A percentile compares a stretch with the other conserved stretches of the same genome.
phyloP scores from a whole-genome alignment of 345 rosid genomes.

The Adansonia digitata region DNA sequence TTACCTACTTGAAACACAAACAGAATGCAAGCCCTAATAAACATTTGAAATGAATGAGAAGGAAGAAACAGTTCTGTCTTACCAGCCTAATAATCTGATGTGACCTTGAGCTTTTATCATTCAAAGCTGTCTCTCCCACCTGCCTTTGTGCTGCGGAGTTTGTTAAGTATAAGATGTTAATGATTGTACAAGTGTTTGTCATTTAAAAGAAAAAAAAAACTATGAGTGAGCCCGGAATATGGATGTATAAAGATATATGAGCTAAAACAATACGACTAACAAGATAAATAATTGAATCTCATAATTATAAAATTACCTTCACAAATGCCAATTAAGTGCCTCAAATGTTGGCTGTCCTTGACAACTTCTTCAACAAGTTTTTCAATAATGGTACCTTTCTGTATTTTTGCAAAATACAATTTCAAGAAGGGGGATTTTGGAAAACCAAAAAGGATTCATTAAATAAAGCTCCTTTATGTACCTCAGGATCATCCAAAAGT shows the following conservation, averaged over 20 bases:
- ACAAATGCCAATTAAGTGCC: slow-evolving; percentile 73
- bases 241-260: not conserved
- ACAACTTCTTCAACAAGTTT: slow-evolving; percentile 80
- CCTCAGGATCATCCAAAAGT: slow-evolving; percentile 98
- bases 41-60: not conserved
- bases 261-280: not conserved
- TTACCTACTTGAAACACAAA: not conserved
- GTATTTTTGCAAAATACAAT: slow-evolving; percentile 20
- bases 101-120: slow-evolving; percentile 93
- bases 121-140: slow-evolving; percentile 89
- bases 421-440: not conserved
- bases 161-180: slow-evolving; percentile 1
- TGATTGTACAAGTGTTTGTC: not conserved
- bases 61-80: slow-evolving; percentile 18
- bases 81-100: slow-evolving; percentile 98
- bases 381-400: slow-evolving; percentile 90
- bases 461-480: slow-evolving; percentile 19
- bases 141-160: slow-evolving; percentile 78
- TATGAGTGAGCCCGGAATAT: not conserved
- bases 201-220: not conserved
- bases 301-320: slow-evolving; percentile 51
- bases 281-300: not conserved
- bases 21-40: not conserved
- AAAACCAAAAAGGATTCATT: slow-evolving; percentile 5
- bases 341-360: slow-evolving; percentile 65